Percentiles rank a stretch among this genome's conserved stretches.
Conservation (phyloP, 495 filamentous ascomycete species). For the Xylaria castorea region DNA sequence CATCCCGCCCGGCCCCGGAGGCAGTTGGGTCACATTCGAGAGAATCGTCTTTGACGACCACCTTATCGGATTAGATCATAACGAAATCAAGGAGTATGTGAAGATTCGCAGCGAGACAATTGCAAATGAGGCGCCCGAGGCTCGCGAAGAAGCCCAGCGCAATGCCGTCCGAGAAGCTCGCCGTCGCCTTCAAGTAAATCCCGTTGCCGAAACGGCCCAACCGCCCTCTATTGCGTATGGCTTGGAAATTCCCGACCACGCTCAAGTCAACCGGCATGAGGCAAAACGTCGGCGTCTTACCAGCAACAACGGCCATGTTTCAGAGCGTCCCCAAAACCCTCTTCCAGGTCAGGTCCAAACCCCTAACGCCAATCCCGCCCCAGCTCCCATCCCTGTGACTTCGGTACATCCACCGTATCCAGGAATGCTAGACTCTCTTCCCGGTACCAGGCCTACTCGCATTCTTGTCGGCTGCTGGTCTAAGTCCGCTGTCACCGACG, state of each 20-base stretch:
- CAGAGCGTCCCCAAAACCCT: constrained; percentile 27
- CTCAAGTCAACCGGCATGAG: constrained; percentile 40
- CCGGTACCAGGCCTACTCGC: constrained; percentile 50
- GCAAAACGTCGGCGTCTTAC: constrained; percentile 46
- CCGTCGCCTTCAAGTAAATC: constrained; percentile 41
- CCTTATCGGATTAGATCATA: constrained; percentile 53
- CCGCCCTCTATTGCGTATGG: constrained; percentile 52
- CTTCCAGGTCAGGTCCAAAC: constrained; percentile 26
- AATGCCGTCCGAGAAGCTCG: constrained; percentile 50
- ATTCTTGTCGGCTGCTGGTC: constrained; percentile 60
- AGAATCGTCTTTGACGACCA: constrained; percentile 58
- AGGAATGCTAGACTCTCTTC: constrained; percentile 35
- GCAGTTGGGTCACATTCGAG: constrained; percentile 63
- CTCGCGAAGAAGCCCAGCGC: constrained; percentile 37
- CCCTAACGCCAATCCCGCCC: constrained; percentile 6
- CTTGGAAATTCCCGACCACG: constrained; percentile 47
- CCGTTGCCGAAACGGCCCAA: constrained; percentile 44
- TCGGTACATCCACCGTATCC: constrained; percentile 23
- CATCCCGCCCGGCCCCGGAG: constrained; percentile 58
- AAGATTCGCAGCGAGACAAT: constrained; percentile 51
- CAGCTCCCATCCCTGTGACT: constrained; percentile 19
- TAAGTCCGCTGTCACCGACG: constrained; percentile 45
- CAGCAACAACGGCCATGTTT: constrained; percentile 25
- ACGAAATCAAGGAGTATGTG: constrained; percentile 62
- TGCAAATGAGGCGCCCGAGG: constrained; percentile 31